Conservation (phyloP, 2,329 filamentous ascomycete species). For the Botrytis deweyae region DNA sequence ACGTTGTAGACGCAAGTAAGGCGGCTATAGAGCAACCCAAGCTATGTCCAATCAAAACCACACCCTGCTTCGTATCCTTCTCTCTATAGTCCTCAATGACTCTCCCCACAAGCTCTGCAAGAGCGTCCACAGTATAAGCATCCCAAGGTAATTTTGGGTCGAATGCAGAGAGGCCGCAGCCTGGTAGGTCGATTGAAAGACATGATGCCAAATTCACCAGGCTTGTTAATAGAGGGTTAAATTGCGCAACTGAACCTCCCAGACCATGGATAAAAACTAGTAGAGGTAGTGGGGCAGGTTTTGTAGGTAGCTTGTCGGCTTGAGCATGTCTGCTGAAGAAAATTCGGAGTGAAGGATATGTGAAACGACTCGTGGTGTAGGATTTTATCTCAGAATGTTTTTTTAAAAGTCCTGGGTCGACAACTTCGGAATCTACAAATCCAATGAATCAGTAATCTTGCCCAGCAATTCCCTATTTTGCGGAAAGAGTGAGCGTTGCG, state of each 20-base stretch:
- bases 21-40: slow-evolving; percentile 82
- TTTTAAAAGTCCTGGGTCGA: slow-evolving; percentile 75
- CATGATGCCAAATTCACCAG: slow-evolving; percentile 81
- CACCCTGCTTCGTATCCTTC: slow-evolving; percentile 61
- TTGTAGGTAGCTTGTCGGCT: slow-evolving; percentile 72
- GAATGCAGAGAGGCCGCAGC: slow-evolving; percentile 81
- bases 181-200: slow-evolving; percentile 84
- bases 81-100: slow-evolving; percentile 74
- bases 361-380: slow-evolving; percentile 67
- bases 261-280: slow-evolving; percentile 91
- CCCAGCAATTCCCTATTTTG: neutral
- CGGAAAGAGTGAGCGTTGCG: neutral
- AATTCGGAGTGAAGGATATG: slow-evolving; percentile 74
- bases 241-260: slow-evolving; percentile 89
- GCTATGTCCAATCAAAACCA: slow-evolving; percentile 84
- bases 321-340: slow-evolving; percentile 84
- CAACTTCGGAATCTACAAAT: slow-evolving; percentile 32
- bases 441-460: slow-evolving; percentile 20
- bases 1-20: slow-evolving; percentile 58
- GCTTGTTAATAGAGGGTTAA: slow-evolving; percentile 76
- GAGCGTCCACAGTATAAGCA: slow-evolving; percentile 75
- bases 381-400: slow-evolving; percentile 70
- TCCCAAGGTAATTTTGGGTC: slow-evolving; percentile 62
- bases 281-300: slow-evolving; percentile 73
- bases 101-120: slow-evolving; percentile 71